These are phyloP conservation scores for Chaetomiaceae sp. DNA, from an alignment of 2,329 filamentous ascomycete genomes.

Conservation along the genomic window DNA sequence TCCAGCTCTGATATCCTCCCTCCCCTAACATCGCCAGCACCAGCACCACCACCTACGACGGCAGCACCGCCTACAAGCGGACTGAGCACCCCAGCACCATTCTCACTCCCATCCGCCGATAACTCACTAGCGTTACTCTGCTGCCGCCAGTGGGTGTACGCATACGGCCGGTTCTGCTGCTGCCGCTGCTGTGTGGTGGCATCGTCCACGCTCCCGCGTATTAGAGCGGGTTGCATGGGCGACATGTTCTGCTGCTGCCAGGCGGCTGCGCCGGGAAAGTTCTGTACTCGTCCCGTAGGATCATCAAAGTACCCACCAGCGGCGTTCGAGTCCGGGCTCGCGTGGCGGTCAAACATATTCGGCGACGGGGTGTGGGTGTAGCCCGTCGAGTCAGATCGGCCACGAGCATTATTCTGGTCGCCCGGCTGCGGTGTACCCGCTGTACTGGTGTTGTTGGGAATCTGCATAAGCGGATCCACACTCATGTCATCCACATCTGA, in stretches of 20 bases:
- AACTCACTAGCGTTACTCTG: conserved; percentile 43
- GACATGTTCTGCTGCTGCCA: background rate
- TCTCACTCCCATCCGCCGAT: conserved; percentile 33
- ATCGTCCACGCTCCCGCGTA: conserved; percentile 37
- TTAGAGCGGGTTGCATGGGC: conserved; percentile 17
- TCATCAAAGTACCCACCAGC: conserved; percentile 25
- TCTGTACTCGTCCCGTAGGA: background rate
- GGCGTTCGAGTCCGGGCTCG: conserved; percentile 28
- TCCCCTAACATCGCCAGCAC: background rate
- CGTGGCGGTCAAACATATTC: conserved; percentile 21
- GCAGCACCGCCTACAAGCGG: background rate
- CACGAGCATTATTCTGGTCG: background rate
- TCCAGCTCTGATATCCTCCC: conserved; percentile 29
- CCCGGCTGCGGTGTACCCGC: conserved; percentile 14
- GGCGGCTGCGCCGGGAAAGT: conserved; percentile 18
- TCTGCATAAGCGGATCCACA: conserved; percentile 38
- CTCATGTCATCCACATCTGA: conserved; percentile 42
- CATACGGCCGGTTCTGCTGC: conserved; percentile 18
- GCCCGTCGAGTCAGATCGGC: conserved; percentile 22
- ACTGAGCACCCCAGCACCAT: conserved; percentile 15
- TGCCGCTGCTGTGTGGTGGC: conserved; percentile 22
- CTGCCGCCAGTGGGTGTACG: conserved; percentile 36
- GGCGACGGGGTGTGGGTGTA: conserved; percentile 20
- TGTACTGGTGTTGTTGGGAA: conserved; percentile 10
- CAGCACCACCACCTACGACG: no score